phyloP scores from a whole-genome alignment of 1,284 basidiomycete species.

The Gastroboletus turbinatus region DNA sequence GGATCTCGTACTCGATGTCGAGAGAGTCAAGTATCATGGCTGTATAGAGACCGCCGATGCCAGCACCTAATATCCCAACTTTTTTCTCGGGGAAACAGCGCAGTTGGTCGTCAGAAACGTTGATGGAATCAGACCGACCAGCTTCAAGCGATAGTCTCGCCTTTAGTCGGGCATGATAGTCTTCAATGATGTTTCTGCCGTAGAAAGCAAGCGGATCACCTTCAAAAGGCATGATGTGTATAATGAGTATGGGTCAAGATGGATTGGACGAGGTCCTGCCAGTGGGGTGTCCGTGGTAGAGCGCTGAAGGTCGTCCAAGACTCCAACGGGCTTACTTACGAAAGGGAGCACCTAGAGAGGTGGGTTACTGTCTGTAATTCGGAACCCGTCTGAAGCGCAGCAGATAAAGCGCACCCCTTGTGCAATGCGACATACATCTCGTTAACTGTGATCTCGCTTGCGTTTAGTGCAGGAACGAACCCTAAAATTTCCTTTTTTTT shows the following conservation, averaged over 20 bases:
- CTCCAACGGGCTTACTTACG: background rate
- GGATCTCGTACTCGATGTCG: slow-evolving; percentile 34
- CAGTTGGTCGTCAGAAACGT: background rate
- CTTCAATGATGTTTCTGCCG: slow-evolving; percentile 10
- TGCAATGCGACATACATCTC: no score
- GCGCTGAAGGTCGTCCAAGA: background rate
- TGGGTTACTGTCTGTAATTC: background rate
- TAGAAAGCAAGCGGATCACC: slow-evolving; percentile 10
- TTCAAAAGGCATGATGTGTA: background rate
- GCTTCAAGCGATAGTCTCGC: background rate
- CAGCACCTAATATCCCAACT: slow-evolving; percentile 25
- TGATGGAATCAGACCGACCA: background rate
- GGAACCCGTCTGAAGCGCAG: background rate
- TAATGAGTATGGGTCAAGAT: background rate
- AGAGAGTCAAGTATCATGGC: slow-evolving; percentile 25
- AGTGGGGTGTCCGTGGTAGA: background rate
- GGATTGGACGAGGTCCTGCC: background rate
- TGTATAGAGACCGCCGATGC: slow-evolving; percentile 39
- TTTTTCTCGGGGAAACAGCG: background rate
- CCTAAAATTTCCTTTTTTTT: no score
- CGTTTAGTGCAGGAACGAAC: no score
- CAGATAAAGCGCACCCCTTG: background rate
- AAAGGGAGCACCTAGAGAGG: background rate
- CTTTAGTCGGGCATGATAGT: slow-evolving; percentile 7
- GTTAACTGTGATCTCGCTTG: no score